Conservation (phyloP, 2,329 filamentous ascomycete species). For the Thielaviopsis populi region DNA sequence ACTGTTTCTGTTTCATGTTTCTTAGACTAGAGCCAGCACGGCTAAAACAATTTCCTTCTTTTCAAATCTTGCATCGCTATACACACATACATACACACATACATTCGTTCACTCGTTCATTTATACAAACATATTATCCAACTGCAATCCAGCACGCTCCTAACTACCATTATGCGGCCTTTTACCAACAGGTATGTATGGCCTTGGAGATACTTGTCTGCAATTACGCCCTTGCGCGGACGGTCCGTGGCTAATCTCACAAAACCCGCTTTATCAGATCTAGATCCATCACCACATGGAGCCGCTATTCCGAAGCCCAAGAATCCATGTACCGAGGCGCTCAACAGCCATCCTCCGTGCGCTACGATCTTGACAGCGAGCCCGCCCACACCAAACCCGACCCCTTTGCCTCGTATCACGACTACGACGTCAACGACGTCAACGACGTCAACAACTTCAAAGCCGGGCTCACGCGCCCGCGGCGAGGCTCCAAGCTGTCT, state of each 20-base stretch:
- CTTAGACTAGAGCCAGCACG: background rate
- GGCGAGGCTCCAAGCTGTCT: conserved; percentile 62
- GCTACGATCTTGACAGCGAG: conserved; percentile 9
- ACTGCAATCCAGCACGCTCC: background rate
- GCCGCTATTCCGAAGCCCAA: conserved; percentile 10
- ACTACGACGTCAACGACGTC: background rate
- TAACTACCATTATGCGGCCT: background rate
- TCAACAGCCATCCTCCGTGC: conserved; percentile 10
- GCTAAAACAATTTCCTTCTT: background rate
- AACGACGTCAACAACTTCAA: conserved; percentile 38
- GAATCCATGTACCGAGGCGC: conserved; percentile 2
- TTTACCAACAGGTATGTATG: background rate
- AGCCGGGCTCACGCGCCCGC: conserved; percentile 58
- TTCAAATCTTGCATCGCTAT: background rate
- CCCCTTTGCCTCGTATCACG: conserved; percentile 9
- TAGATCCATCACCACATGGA: conserved; percentile 10
- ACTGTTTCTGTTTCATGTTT: background rate
- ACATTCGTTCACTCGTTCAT: background rate
- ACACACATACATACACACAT: background rate
- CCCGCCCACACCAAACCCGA: background rate
- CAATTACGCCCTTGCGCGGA: background rate
- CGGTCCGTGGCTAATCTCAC: background rate
- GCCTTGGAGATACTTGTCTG: no score
- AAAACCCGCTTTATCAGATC: background rate
- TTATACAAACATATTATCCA: no score